These are phyloP conservation scores for Globisporangium barbulae DNA, from an alignment of 352 stramenopile genomes.

Conservation along the genomic window DNA sequence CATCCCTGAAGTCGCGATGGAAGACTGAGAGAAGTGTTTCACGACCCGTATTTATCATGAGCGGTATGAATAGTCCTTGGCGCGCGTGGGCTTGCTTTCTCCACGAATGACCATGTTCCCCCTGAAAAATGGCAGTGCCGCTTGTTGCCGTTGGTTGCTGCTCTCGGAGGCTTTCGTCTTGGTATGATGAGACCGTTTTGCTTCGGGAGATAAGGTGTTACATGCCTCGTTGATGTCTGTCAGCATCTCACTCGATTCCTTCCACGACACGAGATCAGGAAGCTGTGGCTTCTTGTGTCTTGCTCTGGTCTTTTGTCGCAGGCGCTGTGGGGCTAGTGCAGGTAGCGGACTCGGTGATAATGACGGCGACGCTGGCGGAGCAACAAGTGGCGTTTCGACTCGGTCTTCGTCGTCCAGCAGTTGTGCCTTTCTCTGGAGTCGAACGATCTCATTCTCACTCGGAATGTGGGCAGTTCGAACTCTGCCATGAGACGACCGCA, in stretches of 20 bases:
- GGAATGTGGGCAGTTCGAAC: constrained; percentile 29
- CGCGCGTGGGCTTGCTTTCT: constrained; percentile 33
- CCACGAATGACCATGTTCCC: constrained; percentile 64
- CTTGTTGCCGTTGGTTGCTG: constrained; percentile 26
- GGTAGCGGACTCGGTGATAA: constrained; percentile 5
- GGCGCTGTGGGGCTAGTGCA: constrained; percentile 11
- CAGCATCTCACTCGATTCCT: constrained; percentile 5
- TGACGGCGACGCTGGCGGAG: not conserved
- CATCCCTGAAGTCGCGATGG: constrained; percentile 13
- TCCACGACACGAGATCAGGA: constrained; percentile 9
- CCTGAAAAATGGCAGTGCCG: constrained; percentile 60
- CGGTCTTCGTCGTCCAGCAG: constrained; percentile 21
- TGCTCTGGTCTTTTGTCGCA: constrained; percentile 18
- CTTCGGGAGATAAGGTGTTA: constrained; percentile 11
- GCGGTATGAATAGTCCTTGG: constrained; percentile 40
- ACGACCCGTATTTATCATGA: constrained; percentile 12
- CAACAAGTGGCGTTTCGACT: constrained; percentile 12
- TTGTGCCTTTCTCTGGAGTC: constrained; percentile 25
- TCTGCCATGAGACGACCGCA: constrained; percentile 27
- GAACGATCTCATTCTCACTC: constrained; percentile 36
- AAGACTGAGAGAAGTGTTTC: constrained; percentile 3
- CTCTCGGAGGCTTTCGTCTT: constrained; percentile 10
- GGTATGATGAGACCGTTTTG: constrained; percentile 7
- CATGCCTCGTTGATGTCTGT: constrained; percentile 14
- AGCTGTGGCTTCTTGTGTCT: constrained; percentile 6